These are phyloP conservation scores for Begonia peltatifolia DNA, from an alignment of 306 rosid genomes.

Conservation along the genomic window DNA sequence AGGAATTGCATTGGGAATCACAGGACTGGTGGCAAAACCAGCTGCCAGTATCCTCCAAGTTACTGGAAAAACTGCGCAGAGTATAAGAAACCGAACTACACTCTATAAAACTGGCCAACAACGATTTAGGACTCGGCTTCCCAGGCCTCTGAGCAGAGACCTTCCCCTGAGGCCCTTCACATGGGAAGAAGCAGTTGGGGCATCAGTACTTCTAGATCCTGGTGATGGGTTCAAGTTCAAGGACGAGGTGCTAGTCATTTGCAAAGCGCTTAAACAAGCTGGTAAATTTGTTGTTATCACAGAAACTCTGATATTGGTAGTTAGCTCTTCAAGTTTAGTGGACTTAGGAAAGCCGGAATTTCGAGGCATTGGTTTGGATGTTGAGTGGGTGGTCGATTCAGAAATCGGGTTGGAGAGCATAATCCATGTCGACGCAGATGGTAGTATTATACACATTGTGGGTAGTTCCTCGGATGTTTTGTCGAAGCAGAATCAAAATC, in stretches of 20 bases:
- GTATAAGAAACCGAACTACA: slow-evolving; percentile 85
- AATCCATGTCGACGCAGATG: slow-evolving; percentile 49
- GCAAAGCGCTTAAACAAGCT: slow-evolving; percentile 74
- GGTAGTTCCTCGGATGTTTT: slow-evolving; percentile 63
- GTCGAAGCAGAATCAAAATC: slow-evolving; percentile 33
- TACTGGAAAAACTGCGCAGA: slow-evolving; percentile 82
- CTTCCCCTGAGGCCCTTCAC: slow-evolving; percentile 64
- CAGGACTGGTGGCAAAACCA: slow-evolving; percentile 89
- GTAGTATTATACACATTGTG: slow-evolving; percentile 55
- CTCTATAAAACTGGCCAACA: slow-evolving; percentile 44
- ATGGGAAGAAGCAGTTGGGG: slow-evolving; percentile 88
- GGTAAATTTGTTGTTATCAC: slow-evolving; percentile 68
- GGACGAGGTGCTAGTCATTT: slow-evolving; percentile 51
- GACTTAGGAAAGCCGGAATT: slow-evolving; percentile 69
- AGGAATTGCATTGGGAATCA: slow-evolving; percentile 86
- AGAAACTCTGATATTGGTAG: slow-evolving; percentile 41
- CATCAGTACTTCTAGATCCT: slow-evolving; percentile 50
- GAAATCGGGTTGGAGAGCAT: slow-evolving; percentile 67
- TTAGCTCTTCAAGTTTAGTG: slow-evolving; percentile 46
- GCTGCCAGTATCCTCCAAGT: slow-evolving; percentile 96
- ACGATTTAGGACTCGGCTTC: slow-evolving; percentile 56
- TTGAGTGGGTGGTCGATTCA: slow-evolving; percentile 58
- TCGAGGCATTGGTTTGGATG: slow-evolving; percentile 49
- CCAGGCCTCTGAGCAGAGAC: slow-evolving; percentile 50
- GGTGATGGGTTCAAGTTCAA: slow-evolving; percentile 48